Percentiles rank a stretch among this genome's conserved stretches.
phyloP scores from a whole-genome alignment of 2,329 filamentous ascomycete species.

The Fusarium pseudocircinatum region DNA sequence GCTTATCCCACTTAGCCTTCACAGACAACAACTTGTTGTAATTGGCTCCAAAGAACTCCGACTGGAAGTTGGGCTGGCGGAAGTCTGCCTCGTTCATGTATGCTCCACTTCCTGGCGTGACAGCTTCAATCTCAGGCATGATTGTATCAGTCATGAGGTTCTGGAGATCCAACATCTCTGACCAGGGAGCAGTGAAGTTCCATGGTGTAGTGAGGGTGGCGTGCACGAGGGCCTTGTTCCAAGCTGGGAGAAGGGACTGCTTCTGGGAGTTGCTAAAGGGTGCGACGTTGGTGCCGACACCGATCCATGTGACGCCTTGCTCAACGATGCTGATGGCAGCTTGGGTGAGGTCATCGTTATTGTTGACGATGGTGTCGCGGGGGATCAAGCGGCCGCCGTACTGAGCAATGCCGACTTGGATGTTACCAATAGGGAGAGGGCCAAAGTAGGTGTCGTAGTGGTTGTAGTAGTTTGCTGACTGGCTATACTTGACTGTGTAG shows the following conservation, averaged over 20 bases:
- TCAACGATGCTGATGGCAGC: slow-evolving; percentile 42
- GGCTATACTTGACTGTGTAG: slow-evolving; percentile 11
- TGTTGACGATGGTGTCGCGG: slow-evolving; percentile 45
- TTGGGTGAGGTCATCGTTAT: slow-evolving; percentile 44
- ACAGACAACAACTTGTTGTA: slow-evolving; percentile 54
- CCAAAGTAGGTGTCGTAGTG: slow-evolving; percentile 56
- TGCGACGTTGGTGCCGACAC: slow-evolving; percentile 40
- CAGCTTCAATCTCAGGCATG: slow-evolving; percentile 42
- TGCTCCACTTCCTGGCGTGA: slow-evolving; percentile 54
- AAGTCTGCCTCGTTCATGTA: slow-evolving; percentile 66
- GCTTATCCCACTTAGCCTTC: slow-evolving; percentile 63
- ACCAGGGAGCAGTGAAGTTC: slow-evolving; percentile 39
- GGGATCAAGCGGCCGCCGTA: slow-evolving; percentile 58
- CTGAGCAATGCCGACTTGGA: slow-evolving; percentile 41
- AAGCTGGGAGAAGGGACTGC: slow-evolving; percentile 53
- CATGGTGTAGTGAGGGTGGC: slow-evolving; percentile 42
- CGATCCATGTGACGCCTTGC: slow-evolving; percentile 43
- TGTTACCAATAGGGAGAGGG: slow-evolving; percentile 52
- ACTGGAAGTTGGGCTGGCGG: slow-evolving; percentile 54
- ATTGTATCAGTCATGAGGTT: slow-evolving; percentile 45
- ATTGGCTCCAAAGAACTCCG: slow-evolving; percentile 55
- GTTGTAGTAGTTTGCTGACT: slow-evolving; percentile 37
- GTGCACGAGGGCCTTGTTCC: slow-evolving; percentile 49
- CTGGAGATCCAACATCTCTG: slow-evolving; percentile 46
- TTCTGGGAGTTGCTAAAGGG: slow-evolving; percentile 37